Evolutionary conservation across 2,329 filamentous ascomycete genomes (phyloP).

Genomic region (Colletotrichum siamense): DNA sequence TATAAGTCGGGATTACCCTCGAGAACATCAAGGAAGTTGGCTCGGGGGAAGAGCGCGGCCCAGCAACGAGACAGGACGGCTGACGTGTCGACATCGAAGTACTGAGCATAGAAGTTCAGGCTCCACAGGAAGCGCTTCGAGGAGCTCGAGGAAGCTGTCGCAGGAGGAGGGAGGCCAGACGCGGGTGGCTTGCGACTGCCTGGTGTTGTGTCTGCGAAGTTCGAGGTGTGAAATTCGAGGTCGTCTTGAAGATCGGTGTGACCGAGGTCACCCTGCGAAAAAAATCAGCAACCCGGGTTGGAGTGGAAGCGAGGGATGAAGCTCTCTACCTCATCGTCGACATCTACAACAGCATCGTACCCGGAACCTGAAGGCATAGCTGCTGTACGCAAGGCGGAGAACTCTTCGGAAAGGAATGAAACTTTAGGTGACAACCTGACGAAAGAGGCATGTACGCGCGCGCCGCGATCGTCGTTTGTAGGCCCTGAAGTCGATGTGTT

Average conservation of each 20-base stretch:
- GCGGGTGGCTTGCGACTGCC: conserved; percentile 52
- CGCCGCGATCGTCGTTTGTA: background rate
- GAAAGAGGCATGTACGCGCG: background rate
- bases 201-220: conserved; percentile 70
- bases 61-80: conserved; percentile 87
- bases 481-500: background rate
- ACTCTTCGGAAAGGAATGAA: background rate
- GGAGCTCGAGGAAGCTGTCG: conserved; percentile 50
- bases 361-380: conserved; percentile 67
- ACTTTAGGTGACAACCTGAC: background rate
- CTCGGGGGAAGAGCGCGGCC: conserved; percentile 86
- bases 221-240: conserved; percentile 96
- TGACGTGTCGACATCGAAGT: conserved; percentile 96
- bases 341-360: conserved; percentile 97
- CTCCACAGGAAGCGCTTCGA: conserved; percentile 92
- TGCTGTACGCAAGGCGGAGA: conserved; percentile 7
- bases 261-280: conserved; percentile 84
- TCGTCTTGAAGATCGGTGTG: conserved; percentile 98
- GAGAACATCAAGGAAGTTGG: conserved; percentile 95
- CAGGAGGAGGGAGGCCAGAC: conserved; percentile 60
- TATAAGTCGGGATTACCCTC: conserved; percentile 98
- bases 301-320: background rate
- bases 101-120: conserved; percentile 92
- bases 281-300: conserved; percentile 1
- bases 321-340: conserved; percentile 85